Conservation (phyloP, 352 stramenopile species). For the Globisporangium spiculum region DNA sequence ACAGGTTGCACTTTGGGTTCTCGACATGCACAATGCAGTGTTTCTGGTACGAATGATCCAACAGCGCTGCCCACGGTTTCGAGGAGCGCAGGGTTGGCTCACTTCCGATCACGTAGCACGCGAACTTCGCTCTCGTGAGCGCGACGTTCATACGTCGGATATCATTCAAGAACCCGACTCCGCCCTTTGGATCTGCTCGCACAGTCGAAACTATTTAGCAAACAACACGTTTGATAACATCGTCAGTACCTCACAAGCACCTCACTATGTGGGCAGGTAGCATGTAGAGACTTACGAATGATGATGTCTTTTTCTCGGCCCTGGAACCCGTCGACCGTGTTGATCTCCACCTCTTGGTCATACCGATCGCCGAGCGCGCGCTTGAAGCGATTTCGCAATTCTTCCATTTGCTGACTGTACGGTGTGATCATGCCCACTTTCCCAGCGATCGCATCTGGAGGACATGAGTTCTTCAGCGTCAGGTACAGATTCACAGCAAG, state of each 20-base stretch:
- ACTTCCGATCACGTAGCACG: conserved; percentile 87
- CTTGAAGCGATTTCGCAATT: conserved; percentile 61
- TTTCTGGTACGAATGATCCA: conserved; percentile 65
- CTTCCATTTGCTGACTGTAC: conserved; percentile 90
- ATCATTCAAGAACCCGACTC: conserved; percentile 88
- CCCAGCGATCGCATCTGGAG: conserved; percentile 64
- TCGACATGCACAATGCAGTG: conserved; percentile 84
- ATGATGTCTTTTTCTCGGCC: conserved; percentile 92
- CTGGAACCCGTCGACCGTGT: conserved; percentile 92
- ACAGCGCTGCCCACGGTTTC: conserved; percentile 73
- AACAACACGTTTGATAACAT: background rate
- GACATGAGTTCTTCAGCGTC: conserved; percentile 82
- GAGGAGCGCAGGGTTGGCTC: conserved; percentile 79
- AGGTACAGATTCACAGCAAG: conserved; percentile 86
- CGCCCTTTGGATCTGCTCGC: conserved; percentile 72
- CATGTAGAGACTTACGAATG: conserved; percentile 56
- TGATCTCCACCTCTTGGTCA: conserved; percentile 88
- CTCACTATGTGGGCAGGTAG: background rate
- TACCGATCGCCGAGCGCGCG: conserved; percentile 60
- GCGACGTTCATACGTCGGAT: conserved; percentile 89
- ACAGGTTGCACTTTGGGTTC: conserved; percentile 71
- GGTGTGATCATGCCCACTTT: conserved; percentile 89
- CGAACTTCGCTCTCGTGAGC: conserved; percentile 85
- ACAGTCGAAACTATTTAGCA: conserved; percentile 75
- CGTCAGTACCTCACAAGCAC: background rate